Evolutionary conservation across 1,139 yeast species (phyloP).

Genomic region (Geotrichum cucujoidarum): DNA sequence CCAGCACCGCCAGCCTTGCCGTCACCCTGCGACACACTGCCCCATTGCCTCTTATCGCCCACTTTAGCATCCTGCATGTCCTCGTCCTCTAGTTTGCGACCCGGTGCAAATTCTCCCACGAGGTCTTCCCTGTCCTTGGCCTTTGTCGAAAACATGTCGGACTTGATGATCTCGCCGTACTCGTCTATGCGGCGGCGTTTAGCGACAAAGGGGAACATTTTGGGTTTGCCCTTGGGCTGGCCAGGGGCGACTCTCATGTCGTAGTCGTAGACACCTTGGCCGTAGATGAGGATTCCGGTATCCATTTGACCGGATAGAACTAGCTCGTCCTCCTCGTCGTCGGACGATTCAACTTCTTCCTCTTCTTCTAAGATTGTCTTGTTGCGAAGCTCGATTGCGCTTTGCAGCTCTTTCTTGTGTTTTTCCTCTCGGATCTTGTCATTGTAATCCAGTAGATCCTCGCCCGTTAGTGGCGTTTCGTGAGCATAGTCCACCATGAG

Average conservation of each 20-base stretch:
- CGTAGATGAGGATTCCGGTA: constrained; percentile 32
- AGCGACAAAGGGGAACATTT: constrained; percentile 71
- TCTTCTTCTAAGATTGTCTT: constrained; percentile 49
- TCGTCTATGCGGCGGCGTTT: constrained; percentile 66
- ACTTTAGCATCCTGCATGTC: constrained; percentile 31
- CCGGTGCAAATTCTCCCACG: neutral
- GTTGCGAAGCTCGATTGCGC: constrained; percentile 54
- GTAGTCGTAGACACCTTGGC: constrained; percentile 50
- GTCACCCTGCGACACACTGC: constrained; percentile 15
- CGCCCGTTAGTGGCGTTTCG: constrained; percentile 36
- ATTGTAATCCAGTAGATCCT: constrained; percentile 34
- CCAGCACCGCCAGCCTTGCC: constrained; percentile 1
- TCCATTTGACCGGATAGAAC: constrained; percentile 30
- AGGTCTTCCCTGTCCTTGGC: constrained; percentile 13
- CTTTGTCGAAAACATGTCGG: constrained; percentile 48
- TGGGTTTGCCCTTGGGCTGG: constrained; percentile 55
- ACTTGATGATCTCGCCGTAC: constrained; percentile 70
- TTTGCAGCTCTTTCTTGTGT: constrained; percentile 47
- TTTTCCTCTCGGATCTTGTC: constrained; percentile 35
- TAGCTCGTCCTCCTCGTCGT: constrained; percentile 31
- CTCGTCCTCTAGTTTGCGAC: neutral
- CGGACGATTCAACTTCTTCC: constrained; percentile 37
- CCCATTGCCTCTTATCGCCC: constrained; percentile 41
- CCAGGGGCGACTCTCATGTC: constrained; percentile 58
- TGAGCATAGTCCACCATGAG: constrained; percentile 24